Evolutionary conservation across 176 grass and related monocot genomes (phyloP).

Genomic region (Ensete ventricosum): DNA sequence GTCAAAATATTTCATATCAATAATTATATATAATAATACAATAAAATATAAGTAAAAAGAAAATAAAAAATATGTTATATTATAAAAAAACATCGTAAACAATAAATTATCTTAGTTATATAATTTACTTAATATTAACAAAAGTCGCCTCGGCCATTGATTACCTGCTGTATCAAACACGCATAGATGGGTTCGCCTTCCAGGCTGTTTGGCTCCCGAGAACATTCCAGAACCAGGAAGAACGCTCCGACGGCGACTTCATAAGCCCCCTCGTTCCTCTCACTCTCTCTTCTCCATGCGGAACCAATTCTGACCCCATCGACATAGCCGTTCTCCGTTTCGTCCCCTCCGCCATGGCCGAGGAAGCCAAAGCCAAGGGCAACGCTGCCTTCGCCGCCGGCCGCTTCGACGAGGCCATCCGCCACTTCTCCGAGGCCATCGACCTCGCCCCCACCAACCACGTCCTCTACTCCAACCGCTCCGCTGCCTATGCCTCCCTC

Average conservation of each 20-base stretch:
- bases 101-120: too few relatives aligned
- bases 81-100: too few relatives aligned
- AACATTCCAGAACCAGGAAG: slow-evolving; percentile 39
- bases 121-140: too few relatives aligned
- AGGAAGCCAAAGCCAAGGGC: slow-evolving; percentile 59
- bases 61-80: too few relatives aligned
- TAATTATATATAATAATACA: too few relatives aligned
- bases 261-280: slow-evolving; percentile 18
- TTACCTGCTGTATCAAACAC: not conserved
- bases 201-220: not conserved
- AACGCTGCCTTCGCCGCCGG: slow-evolving; percentile 53
- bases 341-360: slow-evolving; percentile 28
- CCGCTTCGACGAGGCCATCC: slow-evolving; percentile 40
- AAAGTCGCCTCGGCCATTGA: too few relatives aligned
- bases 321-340: not conserved
- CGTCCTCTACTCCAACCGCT: slow-evolving; percentile 95
- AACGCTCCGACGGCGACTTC: not conserved
- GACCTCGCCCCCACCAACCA: slow-evolving; percentile 42
- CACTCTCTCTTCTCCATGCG: not conserved
- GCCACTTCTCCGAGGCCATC: slow-evolving; percentile 48
- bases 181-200: not conserved
- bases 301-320: not conserved
- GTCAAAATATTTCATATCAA: too few relatives aligned
- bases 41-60: too few relatives aligned
- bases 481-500: slow-evolving; percentile 81